phyloP scores from a whole-genome alignment of 1,284 basidiomycete species.

The Coriolopsis trogii region DNA sequence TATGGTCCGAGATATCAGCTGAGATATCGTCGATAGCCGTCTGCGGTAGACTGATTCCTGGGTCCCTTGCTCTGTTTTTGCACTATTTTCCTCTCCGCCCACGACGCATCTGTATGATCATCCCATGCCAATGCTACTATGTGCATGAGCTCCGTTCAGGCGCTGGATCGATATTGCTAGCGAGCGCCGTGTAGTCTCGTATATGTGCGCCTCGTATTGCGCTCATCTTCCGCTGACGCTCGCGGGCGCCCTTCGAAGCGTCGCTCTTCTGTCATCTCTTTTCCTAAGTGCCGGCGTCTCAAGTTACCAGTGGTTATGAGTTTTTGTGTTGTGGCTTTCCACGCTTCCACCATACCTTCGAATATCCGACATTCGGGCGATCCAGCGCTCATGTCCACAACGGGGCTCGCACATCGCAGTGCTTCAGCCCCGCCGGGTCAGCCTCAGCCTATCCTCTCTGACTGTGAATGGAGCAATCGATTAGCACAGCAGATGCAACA shows the following conservation, averaged over 20 bases:
- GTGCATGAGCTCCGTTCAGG: conserved; percentile 23
- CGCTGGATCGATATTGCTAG: neutral
- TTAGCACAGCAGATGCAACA: too few species aligned
- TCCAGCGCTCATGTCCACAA: neutral
- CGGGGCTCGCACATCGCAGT: neutral
- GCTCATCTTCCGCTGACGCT: too few species aligned
- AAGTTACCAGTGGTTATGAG: too few species aligned
- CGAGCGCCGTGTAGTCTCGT: neutral
- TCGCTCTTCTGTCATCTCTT: too few species aligned
- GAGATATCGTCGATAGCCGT: conserved; percentile 35
- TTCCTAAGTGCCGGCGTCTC: too few species aligned
- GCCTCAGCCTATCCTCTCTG: too few species aligned
- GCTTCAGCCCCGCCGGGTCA: too few species aligned
- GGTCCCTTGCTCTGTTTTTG: conserved; percentile 16
- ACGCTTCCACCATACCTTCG: neutral
- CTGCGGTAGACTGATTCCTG: conserved; percentile 39
- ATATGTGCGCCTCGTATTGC: too few species aligned
- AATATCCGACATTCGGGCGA: neutral
- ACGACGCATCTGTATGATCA: conserved; percentile 36
- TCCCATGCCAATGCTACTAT: conserved; percentile 33
- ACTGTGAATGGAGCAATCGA: too few species aligned
- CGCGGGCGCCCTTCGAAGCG: neutral
- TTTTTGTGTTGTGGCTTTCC: neutral
- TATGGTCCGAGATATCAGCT: neutral
- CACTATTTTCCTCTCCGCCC: conserved; percentile 24